phyloP scores from a whole-genome alignment of 257 asterid species.

The Nicotiana tomentosiformis region DNA sequence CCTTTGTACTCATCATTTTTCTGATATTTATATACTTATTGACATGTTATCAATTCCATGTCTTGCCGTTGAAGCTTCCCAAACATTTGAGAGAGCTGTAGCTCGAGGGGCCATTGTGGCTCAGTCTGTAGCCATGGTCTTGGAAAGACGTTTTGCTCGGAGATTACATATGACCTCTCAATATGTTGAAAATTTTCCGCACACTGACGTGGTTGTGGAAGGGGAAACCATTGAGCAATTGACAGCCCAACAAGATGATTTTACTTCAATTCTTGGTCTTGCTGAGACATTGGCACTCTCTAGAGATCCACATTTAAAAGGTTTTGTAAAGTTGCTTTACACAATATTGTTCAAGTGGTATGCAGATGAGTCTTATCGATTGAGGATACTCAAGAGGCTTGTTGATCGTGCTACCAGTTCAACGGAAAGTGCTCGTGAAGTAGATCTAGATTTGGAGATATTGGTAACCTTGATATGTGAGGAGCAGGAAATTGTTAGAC shows the following conservation, averaged over 20 bases:
- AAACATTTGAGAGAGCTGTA: slow-evolving; percentile 86
- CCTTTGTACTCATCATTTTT: slow-evolving; percentile 45
- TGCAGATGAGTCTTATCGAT: slow-evolving; percentile 76
- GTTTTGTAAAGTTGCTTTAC: slow-evolving; percentile 71
- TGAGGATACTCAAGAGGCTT: slow-evolving; percentile 80
- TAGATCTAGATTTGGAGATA: slow-evolving; percentile 74
- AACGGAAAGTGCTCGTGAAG: slow-evolving; percentile 51
- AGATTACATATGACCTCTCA: slow-evolving; percentile 54
- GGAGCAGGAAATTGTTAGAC: slow-evolving; percentile 72
- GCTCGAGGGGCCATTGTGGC: slow-evolving; percentile 71
- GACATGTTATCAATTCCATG: slow-evolving; percentile 92
- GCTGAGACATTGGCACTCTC: slow-evolving; percentile 84
- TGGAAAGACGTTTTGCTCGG: slow-evolving; percentile 68
- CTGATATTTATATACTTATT: slow-evolving; percentile 65
- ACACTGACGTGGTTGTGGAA: slow-evolving; percentile 43
- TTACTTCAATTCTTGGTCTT: slow-evolving; percentile 68
- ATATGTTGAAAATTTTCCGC: slow-evolving; percentile 52
- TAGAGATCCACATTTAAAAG: slow-evolving; percentile 53
- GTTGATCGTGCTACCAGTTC: slow-evolving; percentile 73
- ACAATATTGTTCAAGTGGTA: slow-evolving; percentile 69
- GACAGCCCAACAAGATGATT: slow-evolving; percentile 65
- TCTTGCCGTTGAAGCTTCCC: slow-evolving; percentile 82
- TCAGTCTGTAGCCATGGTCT: slow-evolving; percentile 60
- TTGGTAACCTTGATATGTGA: slow-evolving; percentile 58
- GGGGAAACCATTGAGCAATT: slow-evolving; percentile 64